Evolutionary conservation across 1,139 yeast species (phyloP).

Genomic region (Sugiyamaella castrensis): DNA sequence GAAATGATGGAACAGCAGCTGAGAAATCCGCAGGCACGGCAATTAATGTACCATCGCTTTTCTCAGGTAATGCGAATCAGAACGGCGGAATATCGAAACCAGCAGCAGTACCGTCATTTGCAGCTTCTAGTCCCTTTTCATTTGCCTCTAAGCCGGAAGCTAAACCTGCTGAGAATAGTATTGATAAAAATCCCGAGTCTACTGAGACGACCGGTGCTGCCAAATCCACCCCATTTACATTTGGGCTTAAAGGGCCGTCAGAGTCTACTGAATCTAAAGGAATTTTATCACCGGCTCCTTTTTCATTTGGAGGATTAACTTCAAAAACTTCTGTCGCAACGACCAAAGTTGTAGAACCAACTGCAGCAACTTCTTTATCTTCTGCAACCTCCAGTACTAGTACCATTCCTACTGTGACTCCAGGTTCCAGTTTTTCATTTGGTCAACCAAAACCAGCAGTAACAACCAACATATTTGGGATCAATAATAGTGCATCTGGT

Average conservation of each 20-base stretch:
- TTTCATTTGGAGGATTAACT: slow-evolving; percentile 1
- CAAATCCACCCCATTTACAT: neutral
- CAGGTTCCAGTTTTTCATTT: slow-evolving; percentile 1
- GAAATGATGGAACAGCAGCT: too few relatives aligned
- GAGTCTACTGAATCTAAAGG: neutral
- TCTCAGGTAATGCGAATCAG: too few relatives aligned
- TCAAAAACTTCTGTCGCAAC: neutral
- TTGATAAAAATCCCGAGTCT: neutral
- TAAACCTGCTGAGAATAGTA: neutral
- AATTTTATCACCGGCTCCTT: slow-evolving; percentile 4
- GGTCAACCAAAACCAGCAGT: slow-evolving; percentile 10
- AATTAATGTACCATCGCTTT: too few relatives aligned
- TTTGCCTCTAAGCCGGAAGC: slow-evolving; percentile 9
- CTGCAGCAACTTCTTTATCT: neutral
- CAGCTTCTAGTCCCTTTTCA: neutral
- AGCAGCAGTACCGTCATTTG: too few relatives aligned
- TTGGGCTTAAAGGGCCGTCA: too few relatives aligned
- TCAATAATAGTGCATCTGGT: neutral
- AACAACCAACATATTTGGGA: too few relatives aligned
- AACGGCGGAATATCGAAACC: too few relatives aligned
- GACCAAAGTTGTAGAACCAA: neutral
- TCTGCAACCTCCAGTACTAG: neutral
- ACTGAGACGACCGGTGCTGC: neutral
- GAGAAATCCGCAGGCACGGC: too few relatives aligned
- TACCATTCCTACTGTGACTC: neutral